Percentiles rank a stretch among this genome's conserved stretches.
Evolutionary conservation across 2,329 filamentous ascomycete genomes (phyloP).

Genomic region (Triangularia setosa): DNA sequence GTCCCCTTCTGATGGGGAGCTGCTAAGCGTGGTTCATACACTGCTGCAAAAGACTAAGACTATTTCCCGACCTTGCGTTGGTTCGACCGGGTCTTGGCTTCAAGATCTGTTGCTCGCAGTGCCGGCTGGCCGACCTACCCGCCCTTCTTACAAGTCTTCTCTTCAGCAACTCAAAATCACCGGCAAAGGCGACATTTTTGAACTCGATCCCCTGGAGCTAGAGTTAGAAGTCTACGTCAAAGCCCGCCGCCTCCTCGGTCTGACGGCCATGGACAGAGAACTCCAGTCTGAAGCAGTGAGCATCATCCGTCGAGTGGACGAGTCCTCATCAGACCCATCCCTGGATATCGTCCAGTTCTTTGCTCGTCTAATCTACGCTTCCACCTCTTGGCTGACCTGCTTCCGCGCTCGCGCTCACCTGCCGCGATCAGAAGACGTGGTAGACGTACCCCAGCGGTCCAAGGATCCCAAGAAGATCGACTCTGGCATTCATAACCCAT

Average conservation of each 20-base stretch:
- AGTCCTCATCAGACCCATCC: conserved; percentile 45
- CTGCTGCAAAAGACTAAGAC: conserved; percentile 54
- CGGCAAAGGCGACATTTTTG: conserved; percentile 55
- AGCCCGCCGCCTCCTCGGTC: conserved; percentile 48
- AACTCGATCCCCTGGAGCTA: conserved; percentile 52
- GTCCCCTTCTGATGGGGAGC: conserved; percentile 47
- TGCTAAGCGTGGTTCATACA: conserved; percentile 56
- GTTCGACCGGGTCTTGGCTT: conserved; percentile 48
- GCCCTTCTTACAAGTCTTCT: conserved; percentile 25
- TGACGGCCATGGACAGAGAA: conserved; percentile 57
- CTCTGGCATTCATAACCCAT: conserved; percentile 57
- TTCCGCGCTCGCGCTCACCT: conserved; percentile 56
- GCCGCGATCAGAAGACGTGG: conserved; percentile 54
- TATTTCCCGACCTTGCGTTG: conserved; percentile 38
- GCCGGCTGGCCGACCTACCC: background rate
- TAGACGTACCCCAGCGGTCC: conserved; percentile 44
- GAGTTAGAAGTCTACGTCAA: conserved; percentile 52
- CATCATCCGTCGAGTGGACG: conserved; percentile 55
- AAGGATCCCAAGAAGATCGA: conserved; percentile 54
- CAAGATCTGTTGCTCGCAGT: conserved; percentile 51
- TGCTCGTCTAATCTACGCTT: conserved; percentile 47
- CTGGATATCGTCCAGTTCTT: conserved; percentile 54
- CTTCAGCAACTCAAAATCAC: conserved; percentile 51
- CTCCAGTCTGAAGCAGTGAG: conserved; percentile 57
- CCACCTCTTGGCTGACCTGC: conserved; percentile 50